Base-by-base conservation (phyloP, 306 rosid genomes). In the Dryas octopetala region DNA sequence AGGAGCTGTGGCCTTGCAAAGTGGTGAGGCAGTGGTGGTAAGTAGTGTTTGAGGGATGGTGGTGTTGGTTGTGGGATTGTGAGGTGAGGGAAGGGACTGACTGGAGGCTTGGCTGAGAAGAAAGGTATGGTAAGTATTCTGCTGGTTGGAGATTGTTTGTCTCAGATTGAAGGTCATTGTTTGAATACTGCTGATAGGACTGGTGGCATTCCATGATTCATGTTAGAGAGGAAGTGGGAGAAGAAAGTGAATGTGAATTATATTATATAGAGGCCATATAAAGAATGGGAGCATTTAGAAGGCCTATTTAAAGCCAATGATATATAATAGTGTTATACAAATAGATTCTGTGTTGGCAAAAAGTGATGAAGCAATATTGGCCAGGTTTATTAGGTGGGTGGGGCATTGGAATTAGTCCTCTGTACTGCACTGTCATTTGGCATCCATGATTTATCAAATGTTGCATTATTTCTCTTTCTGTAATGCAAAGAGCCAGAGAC, bases 201-300 rank as follows among this genome's bases (percentile, higher is more conserved):
- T 63, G 81, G 76, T 79, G 83, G 77, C 65, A 58, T 63, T 89
- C 96, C 96, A 93, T 90, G 75, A 74, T 60, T 85, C 89, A 79
- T 87, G 82, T 54, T 55, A 66, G 82, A 59, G 65, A 48, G 55
- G 65, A 61, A 72, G 57, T 83, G 48, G 58, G 51, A 16, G 59
- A 50, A 65, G 83, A 77, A 79, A 74, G 77, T 49, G 81, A 76
- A 66, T 69, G 60, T 64, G 69, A 43, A 60, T 46, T 75, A 52
- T 82, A 80, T 14, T 86, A 76, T 83, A 82, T 65, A 73, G 81
- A 61, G 51, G 67, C 4, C 38, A 10, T 67, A 52, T 47, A 32
- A 26, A 38, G 16, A 38, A 38, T 10, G 50, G 17, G 63, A 58
- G 65, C 45, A 58, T 71, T 72, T 23, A 57, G 66, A 14, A 71